Conservation (phyloP, 257 asterid species). For the Nicotiana noctiflora region DNA sequence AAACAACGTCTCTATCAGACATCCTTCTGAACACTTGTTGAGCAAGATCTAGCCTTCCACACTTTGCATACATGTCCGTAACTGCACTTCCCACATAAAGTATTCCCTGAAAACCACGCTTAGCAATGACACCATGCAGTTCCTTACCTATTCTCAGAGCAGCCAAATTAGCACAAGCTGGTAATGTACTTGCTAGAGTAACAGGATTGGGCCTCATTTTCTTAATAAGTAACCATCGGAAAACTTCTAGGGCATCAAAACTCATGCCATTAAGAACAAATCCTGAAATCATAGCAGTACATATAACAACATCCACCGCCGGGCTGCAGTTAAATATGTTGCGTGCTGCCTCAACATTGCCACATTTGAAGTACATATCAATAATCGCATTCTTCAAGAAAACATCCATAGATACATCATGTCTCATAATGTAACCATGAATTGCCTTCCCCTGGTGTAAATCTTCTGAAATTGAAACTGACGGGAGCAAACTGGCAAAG, state of each 20-base stretch:
- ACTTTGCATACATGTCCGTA: slow-evolving; percentile 85
- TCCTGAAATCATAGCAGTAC: slow-evolving; percentile 82
- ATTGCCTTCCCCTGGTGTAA: slow-evolving; percentile 53
- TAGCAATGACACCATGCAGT: slow-evolving; percentile 54
- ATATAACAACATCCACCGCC: slow-evolving; percentile 58
- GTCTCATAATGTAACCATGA: slow-evolving; percentile 59
- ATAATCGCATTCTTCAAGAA: slow-evolving; percentile 79
- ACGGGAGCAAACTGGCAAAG: slow-evolving; percentile 75
- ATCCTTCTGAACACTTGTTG: slow-evolving; percentile 42
- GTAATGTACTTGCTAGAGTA: slow-evolving; percentile 69
- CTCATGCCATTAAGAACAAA: slow-evolving; percentile 67
- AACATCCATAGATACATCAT: slow-evolving; percentile 45
- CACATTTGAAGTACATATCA: slow-evolving; percentile 79
- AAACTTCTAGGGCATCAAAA: slow-evolving; percentile 48
- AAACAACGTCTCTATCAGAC: slow-evolving; percentile 57
- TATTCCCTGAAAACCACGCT: slow-evolving; percentile 47
- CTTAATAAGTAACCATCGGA: slow-evolving; percentile 40
- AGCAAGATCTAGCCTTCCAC: slow-evolving; percentile 65
- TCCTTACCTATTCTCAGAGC: slow-evolving; percentile 55
- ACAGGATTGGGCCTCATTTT: slow-evolving; percentile 77
- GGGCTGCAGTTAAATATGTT: slow-evolving; percentile 42
- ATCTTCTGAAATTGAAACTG: slow-evolving; percentile 38
- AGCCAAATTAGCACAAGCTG: slow-evolving; percentile 81
- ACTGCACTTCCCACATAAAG: slow-evolving; percentile 71
- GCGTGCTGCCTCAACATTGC: slow-evolving; percentile 49